phyloP scores from a whole-genome alignment of 2,329 filamentous ascomycete genomes.

The Clarireedia sp. region DNA sequence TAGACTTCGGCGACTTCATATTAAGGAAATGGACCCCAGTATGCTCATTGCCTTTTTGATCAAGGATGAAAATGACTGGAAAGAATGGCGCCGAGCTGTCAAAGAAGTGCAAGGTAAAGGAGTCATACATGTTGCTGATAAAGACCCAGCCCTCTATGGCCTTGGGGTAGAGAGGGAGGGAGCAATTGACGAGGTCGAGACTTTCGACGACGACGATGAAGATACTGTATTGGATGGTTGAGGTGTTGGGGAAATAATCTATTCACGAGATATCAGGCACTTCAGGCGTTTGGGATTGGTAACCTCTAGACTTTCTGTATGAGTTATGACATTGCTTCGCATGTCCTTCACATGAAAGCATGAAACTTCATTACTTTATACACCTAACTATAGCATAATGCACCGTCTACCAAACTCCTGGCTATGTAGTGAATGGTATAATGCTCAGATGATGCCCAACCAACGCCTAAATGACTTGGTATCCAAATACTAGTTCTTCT shows the following conservation, averaged over 20 bases:
- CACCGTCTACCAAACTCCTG: slow-evolving; percentile 5
- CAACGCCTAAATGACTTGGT: background rate
- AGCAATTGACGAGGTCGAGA: slow-evolving; percentile 85
- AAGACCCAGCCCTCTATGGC: slow-evolving; percentile 50
- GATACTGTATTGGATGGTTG: slow-evolving; percentile 31
- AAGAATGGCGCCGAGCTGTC: slow-evolving; percentile 69
- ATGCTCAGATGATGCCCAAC: background rate
- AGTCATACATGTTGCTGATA: slow-evolving; percentile 76
- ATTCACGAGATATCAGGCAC: background rate
- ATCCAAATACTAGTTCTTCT: slow-evolving; percentile 7
- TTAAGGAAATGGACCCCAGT: slow-evolving; percentile 93
- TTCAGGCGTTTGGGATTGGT: background rate
- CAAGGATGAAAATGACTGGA: slow-evolving; percentile 73
- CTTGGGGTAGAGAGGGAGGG: slow-evolving; percentile 53
- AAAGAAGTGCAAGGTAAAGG: slow-evolving; percentile 70
- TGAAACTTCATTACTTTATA: background rate
- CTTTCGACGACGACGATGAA: slow-evolving; percentile 58
- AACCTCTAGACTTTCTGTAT: background rate
- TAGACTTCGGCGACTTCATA: slow-evolving; percentile 70
- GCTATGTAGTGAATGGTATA: slow-evolving; percentile 8
- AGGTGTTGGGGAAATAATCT: background rate
- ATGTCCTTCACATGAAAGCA: no score
- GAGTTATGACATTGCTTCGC: background rate
- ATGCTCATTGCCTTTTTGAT: slow-evolving; percentile 96
- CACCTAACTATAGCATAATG: background rate